Base-by-base conservation (phyloP, 208 protist genomes). In the Crithidia mellificae region DNA sequence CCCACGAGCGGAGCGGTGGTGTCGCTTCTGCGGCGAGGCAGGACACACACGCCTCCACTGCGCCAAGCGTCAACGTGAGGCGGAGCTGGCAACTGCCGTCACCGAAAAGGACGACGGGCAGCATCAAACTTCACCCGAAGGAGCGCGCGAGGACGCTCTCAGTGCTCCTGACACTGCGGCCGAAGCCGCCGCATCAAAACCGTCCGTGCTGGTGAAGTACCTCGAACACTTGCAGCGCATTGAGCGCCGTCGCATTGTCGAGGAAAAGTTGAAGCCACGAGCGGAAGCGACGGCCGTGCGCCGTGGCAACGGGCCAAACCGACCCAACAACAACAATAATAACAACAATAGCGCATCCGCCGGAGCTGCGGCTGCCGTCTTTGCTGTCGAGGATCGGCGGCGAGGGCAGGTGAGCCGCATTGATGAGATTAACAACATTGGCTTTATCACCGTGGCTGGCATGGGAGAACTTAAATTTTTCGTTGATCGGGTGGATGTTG, bases 391-490 rank as follows among this genome's bases (percentile, higher is more conserved):
- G 9, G 86, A 96, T 57, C 82, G 91, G 15, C 86, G 86, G 7
- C 83, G 81, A 7, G 91, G 91, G 12, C 50, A 78, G 2, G 81
- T 96, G 27, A 78, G 74, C 38, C 80, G 87, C 27, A 72, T 96
- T n/a, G 91, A 96, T 51, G 63, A 68, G 24, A 49, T 74, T 12
- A 81, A 87, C 56, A 80, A 79, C 67, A 90, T 93, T 55, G 91
- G 91, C 50, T 94, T 93, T 47, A 68, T 94, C 24, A 81, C 80
- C 0, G 83, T 92, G 22, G 19, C 79, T 0, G 88, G 83, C 7
- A 59, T 85, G 32, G 86, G 91, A 8, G 91, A 96, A 20, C 56
- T 94, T 0, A 90, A 90, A 68, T 96, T 94, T 58, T 94, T 94
- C 58, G 47, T 93, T 25, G 87, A 94, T 44, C 84, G 85, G 38